These are phyloP conservation scores for Uronychia setigera DNA, from an alignment of 73 alveolate genomes.

Conservation along the genomic window DNA sequence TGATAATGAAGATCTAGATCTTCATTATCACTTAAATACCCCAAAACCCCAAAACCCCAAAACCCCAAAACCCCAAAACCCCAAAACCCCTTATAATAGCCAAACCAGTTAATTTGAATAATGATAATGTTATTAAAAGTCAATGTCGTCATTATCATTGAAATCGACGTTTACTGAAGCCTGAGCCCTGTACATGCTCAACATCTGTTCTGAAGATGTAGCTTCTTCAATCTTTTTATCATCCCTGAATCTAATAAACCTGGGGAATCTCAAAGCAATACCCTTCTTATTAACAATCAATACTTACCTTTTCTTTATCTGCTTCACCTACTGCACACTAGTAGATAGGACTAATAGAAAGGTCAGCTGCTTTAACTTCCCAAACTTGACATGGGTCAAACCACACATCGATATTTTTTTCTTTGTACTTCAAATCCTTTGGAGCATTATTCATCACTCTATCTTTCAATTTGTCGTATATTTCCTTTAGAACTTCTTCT, in stretches of 20 bases:
- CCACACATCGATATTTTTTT: conserved; percentile 93
- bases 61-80: conserved; percentile 38
- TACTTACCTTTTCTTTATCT: background rate
- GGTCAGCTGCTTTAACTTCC: conserved; percentile 99
- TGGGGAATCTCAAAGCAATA: conserved; percentile 98
- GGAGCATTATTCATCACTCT: conserved; percentile 70
- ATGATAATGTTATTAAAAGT: no score
- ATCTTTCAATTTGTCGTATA: conserved; percentile 74
- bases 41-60: conserved; percentile 34
- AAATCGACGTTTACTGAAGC: conserved; percentile 52
- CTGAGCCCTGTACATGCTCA: conserved; percentile 92
- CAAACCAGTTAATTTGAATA: background rate
- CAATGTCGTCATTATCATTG: background rate
- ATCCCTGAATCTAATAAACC: conserved; percentile 96
- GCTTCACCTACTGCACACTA: conserved; percentile 87
- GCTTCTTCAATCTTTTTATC: conserved; percentile 98
- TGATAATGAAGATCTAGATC: background rate
- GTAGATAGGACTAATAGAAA: conserved; percentile 96
- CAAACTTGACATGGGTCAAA: conserved; percentile 93
- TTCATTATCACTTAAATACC: background rate
- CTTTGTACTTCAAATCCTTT: conserved; percentile 74
- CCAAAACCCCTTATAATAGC: background rate
- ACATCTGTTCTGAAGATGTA: conserved; percentile 94
- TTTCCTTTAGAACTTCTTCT: conserved; percentile 82
- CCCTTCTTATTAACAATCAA: conserved; percentile 91